Conservation (phyloP, 2,329 filamentous ascomycete genomes). For the Orbilia blumenaviensis region DNA sequence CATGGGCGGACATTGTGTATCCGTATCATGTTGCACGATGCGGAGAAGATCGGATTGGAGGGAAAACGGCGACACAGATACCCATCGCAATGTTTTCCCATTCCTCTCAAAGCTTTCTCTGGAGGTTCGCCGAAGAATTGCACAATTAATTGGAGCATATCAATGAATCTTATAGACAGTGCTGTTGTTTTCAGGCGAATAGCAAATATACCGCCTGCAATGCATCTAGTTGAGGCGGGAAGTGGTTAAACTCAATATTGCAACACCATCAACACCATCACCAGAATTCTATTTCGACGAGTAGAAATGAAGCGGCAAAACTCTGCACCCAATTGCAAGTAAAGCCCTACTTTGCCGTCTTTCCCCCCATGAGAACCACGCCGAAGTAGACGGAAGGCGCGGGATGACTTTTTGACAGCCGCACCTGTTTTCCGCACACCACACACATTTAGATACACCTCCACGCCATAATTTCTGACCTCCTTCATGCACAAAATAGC, state of each 20-base stretch:
- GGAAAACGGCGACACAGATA: not conserved
- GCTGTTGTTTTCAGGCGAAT: slow-evolving; percentile 43
- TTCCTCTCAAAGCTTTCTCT: not conserved
- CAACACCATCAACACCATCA: slow-evolving; percentile 55
- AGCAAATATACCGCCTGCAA: slow-evolving; percentile 54
- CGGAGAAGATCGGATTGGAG: slow-evolving; percentile 41
- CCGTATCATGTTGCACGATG: slow-evolving; percentile 6
- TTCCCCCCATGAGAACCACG: slow-evolving; percentile 21
- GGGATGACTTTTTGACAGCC: slow-evolving; percentile 48
- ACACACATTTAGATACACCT: too few species aligned
- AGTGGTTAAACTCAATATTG: slow-evolving; percentile 33
- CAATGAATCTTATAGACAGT: slow-evolving; percentile 27
- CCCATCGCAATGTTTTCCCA: slow-evolving; percentile 27
- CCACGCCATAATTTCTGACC: not conserved
- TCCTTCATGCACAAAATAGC: slow-evolving; percentile 10
- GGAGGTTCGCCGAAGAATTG: not conserved
- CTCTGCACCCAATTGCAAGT: slow-evolving; percentile 25
- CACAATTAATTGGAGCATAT: slow-evolving; percentile 25
- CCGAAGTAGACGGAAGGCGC: slow-evolving; percentile 35
- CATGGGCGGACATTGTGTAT: not conserved
- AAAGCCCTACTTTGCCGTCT: slow-evolving; percentile 25
- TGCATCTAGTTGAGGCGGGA: slow-evolving; percentile 24
- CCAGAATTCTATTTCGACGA: slow-evolving; percentile 37
- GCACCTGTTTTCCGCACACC: slow-evolving; percentile 12
- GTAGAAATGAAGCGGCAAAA: slow-evolving; percentile 53